Conservation (phyloP, 2,329 filamentous ascomycete species). For the Alternaria gansuensis region DNA sequence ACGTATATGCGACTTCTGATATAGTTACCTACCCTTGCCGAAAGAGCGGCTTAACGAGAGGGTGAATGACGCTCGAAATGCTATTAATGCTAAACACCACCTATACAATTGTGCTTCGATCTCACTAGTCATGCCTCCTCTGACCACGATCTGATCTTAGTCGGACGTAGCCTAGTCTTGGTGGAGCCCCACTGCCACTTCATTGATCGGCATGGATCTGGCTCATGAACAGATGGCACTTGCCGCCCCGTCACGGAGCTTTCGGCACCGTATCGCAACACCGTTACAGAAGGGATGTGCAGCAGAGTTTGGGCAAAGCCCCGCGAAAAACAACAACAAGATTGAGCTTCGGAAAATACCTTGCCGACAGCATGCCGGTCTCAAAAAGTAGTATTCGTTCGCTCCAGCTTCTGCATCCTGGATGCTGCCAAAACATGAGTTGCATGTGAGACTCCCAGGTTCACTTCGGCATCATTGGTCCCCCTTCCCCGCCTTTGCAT, state of each 20-base stretch:
- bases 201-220: conserved; percentile 19
- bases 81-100: conserved; percentile 19
- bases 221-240: conserved; percentile 29
- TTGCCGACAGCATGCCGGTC: conserved; percentile 10
- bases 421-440: conserved; percentile 4
- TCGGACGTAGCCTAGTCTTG: conserved; percentile 4
- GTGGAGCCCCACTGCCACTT: conserved; percentile 16
- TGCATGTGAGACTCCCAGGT: conserved; percentile 4
- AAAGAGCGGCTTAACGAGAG: conserved; percentile 20
- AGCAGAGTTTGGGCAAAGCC: conserved; percentile 1
- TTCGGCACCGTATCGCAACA: conserved; percentile 16
- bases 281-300: conserved; percentile 11
- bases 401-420: conserved; percentile 6
- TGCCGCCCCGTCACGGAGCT: conserved; percentile 18
- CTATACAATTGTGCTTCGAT: conserved; percentile 12
- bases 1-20: conserved; percentile 30
- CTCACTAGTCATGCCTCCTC: conserved; percentile 11
- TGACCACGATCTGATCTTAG: conserved; percentile 2
- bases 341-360: conserved; percentile 8
- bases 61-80: conserved; percentile 22
- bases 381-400: conserved; percentile 7
- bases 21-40: conserved; percentile 28
- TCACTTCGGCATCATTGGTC: conserved; percentile 1
- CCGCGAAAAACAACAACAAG: conserved; percentile 3
- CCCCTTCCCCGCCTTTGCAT: conserved; percentile 8